These are phyloP conservation scores for Solanum hybrid DNA, from an alignment of 305 asterid species.

Conservation along the genomic window DNA sequence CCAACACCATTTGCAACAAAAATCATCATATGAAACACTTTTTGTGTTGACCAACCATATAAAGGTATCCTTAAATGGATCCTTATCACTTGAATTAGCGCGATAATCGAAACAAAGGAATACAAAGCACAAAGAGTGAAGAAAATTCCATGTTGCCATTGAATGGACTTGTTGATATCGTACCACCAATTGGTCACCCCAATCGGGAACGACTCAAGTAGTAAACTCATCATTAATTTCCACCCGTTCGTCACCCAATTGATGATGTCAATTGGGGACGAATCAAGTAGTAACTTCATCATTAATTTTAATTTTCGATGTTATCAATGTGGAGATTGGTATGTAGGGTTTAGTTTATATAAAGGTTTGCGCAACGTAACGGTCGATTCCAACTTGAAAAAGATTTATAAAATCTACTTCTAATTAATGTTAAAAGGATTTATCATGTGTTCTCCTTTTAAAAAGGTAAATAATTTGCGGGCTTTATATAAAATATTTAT, in stretches of 20 bases:
- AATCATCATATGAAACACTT: constrained; percentile 94
- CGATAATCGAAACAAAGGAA: constrained; percentile 64
- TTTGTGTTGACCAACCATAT: constrained; percentile 97
- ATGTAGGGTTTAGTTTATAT: not conserved
- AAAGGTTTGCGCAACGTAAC: too few species aligned
- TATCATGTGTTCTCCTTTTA: not conserved
- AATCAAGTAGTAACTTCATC: not conserved
- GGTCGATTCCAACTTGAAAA: not conserved
- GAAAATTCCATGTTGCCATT: constrained; percentile 91
- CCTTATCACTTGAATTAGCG: constrained; percentile 75
- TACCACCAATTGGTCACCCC: constrained; percentile 60
- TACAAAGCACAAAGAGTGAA: constrained; percentile 63
- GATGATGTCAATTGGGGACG: too few species aligned
- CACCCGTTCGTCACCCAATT: too few species aligned
- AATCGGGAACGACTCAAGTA: constrained; percentile 32
- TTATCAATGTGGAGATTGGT: not conserved
- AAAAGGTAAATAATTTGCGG: not conserved
- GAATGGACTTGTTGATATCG: constrained; percentile 59
- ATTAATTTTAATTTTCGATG: not conserved
- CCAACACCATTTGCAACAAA: constrained; percentile 90
- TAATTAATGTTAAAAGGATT: not conserved
- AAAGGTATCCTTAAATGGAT: constrained; percentile 83
- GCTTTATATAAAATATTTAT: too few species aligned
- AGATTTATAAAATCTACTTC: not conserved
- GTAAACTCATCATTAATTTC: constrained; percentile 38